A percentile compares a stretch with the other conserved stretches of the same genome.
Conservation (phyloP, 345 rosid species). For the Gossypium sturtianum region DNA sequence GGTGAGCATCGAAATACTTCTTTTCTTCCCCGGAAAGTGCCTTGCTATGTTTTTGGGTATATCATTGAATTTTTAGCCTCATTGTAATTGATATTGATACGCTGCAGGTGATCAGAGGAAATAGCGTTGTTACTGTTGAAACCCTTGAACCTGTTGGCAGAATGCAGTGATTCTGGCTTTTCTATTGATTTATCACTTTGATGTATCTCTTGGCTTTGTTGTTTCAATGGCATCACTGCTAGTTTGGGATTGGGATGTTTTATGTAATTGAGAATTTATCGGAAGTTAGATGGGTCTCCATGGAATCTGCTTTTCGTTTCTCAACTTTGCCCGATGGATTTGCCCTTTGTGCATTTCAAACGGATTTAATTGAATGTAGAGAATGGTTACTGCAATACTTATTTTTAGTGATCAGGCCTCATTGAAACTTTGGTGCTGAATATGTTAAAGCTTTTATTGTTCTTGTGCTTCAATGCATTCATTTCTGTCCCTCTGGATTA, state of each 20-base stretch:
- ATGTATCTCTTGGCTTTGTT: not conserved
- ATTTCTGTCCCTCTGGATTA: not conserved
- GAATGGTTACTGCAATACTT: not conserved
- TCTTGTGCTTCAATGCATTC: not conserved
- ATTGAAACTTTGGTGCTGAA: not conserved
- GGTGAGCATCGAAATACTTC: slow-evolving; percentile 37
- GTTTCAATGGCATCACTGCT: not conserved
- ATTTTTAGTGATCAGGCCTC: not conserved
- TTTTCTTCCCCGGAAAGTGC: not conserved
- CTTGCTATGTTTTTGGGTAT: not conserved
- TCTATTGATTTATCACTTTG: not conserved
- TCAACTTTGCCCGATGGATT: not conserved
- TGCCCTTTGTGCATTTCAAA: not conserved
- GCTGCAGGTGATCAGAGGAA: slow-evolving; percentile 71
- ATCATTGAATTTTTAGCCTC: not conserved
- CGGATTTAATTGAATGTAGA: not conserved
- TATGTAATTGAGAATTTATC: not conserved
- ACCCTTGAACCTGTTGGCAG: slow-evolving; percentile 72
- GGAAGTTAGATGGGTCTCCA: not conserved
- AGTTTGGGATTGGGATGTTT: slow-evolving; percentile 6
- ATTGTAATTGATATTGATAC: not conserved
- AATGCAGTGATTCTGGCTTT: slow-evolving; percentile 22
- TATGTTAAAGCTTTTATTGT: not conserved
- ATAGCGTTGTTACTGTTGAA: slow-evolving; percentile 76
- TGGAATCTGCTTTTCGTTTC: not conserved